Evolutionary conservation across 2,329 filamentous ascomycete species (phyloP).

Genomic region (Colletotrichum tanaceti): DNA sequence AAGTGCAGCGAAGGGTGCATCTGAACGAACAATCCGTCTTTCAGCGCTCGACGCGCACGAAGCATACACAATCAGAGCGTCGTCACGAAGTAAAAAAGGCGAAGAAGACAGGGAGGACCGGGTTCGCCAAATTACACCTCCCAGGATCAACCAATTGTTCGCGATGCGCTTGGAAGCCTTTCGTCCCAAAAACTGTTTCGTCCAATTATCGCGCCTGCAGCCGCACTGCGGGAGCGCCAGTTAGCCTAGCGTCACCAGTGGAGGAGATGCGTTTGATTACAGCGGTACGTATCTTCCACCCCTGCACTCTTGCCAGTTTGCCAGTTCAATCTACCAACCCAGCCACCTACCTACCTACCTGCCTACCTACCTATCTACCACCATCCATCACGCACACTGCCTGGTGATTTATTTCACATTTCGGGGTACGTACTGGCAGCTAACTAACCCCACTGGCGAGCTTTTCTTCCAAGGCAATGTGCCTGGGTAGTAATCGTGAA

Average conservation of each 20-base stretch:
- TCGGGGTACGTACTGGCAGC: background rate
- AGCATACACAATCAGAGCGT: background rate
- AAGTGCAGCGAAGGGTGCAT: background rate
- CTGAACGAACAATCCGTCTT: background rate
- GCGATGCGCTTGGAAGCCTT: conserved; percentile 19
- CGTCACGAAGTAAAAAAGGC: background rate
- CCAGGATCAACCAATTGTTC: conserved; percentile 22
- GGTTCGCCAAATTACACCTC: conserved; percentile 31
- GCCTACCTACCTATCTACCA: too few species aligned
- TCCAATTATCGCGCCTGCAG: conserved; percentile 32
- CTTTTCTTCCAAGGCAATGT: conserved; percentile 5
- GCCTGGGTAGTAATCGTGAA: background rate
- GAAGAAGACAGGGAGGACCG: background rate
- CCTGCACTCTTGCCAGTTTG: background rate
- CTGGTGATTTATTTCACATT: background rate
- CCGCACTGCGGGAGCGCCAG: conserved; percentile 16
- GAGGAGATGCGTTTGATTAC: conserved; percentile 15
- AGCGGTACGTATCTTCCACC: background rate
- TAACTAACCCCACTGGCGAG: background rate
- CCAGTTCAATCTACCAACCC: background rate
- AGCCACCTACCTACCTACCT: background rate
- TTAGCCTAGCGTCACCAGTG: conserved; percentile 14
- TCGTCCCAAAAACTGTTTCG: conserved; percentile 25
- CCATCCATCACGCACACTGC: background rate
- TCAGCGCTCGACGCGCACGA: background rate